These are phyloP conservation scores for Tremella mesenterica DNA, from an alignment of 768 basidiomycete species.

Conservation along the genomic window DNA sequence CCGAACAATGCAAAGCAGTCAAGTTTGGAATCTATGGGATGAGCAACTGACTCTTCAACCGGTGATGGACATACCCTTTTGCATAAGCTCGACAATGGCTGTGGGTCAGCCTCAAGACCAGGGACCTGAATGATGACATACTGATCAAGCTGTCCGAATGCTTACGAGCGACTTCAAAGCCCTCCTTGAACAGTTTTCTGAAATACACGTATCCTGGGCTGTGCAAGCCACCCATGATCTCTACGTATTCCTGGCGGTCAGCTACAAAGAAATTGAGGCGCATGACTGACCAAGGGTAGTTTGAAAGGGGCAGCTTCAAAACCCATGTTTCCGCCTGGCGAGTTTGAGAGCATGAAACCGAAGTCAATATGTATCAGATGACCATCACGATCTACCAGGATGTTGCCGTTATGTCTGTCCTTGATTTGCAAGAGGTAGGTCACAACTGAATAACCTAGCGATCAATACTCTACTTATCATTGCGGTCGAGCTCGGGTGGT, in stretches of 20 bases:
- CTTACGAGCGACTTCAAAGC: slow-evolving; percentile 87
- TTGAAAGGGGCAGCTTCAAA: slow-evolving; percentile 99
- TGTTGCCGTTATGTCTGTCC: slow-evolving; percentile 97
- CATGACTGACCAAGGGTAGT: slow-evolving; percentile 53
- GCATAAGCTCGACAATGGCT: slow-evolving; percentile 93
- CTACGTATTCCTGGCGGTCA: slow-evolving; percentile 64
- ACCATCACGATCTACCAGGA: slow-evolving; percentile 87
- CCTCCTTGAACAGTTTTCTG: slow-evolving; percentile 75
- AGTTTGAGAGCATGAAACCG: slow-evolving; percentile 94
- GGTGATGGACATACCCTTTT: slow-evolving; percentile 59
- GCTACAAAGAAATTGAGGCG: not conserved
- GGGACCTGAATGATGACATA: slow-evolving; percentile 44
- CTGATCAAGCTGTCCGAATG: slow-evolving; percentile 95
- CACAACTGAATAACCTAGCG: slow-evolving; percentile 90
- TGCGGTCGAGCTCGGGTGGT: not conserved
- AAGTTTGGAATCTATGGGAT: slow-evolving; percentile 62
- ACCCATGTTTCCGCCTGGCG: slow-evolving; percentile 83
- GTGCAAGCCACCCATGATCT: slow-evolving; percentile 80
- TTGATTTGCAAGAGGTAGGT: slow-evolving; percentile 97
- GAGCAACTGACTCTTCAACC: not conserved
- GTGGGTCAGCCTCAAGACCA: slow-evolving; percentile 6
- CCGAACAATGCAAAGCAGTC: slow-evolving; percentile 87
- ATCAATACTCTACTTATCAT: slow-evolving; percentile 9
- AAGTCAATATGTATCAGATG: slow-evolving; percentile 95
- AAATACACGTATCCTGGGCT: slow-evolving; percentile 73